A percentile compares a stretch with the other conserved stretches of the same genome.
These are phyloP conservation scores for Cutaneotrichosporon curvatum DNA, from an alignment of 1,284 basidiomycete species.

Conservation along the genomic window DNA sequence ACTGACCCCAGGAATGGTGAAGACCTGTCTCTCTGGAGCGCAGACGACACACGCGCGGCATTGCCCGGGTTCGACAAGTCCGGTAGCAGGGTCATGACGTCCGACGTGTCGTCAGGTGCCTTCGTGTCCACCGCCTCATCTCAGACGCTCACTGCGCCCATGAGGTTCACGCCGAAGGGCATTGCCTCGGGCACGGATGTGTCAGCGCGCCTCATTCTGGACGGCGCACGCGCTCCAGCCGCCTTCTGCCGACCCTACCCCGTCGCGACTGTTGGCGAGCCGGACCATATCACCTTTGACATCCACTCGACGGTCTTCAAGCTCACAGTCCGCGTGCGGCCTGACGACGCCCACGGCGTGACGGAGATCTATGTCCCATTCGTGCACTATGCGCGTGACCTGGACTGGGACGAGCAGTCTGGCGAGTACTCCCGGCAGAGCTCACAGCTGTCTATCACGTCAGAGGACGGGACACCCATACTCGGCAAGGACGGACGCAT, in stretches of 20 bases:
- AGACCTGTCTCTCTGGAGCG: slow-evolving; percentile 82
- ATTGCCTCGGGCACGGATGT: slow-evolving; percentile 30
- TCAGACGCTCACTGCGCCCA: slow-evolving; percentile 16
- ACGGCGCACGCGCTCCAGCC: slow-evolving; percentile 71
- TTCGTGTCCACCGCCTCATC: slow-evolving; percentile 19
- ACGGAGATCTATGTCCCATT: slow-evolving; percentile 84
- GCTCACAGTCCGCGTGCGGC: slow-evolving; percentile 56
- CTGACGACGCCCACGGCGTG: slow-evolving; percentile 48
- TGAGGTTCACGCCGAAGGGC: slow-evolving; percentile 30
- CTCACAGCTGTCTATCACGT: too few relatives aligned
- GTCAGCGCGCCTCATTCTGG: slow-evolving; percentile 62
- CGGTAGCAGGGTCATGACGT: too few relatives aligned
- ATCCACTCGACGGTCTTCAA: slow-evolving; percentile 63
- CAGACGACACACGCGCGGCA: slow-evolving; percentile 54
- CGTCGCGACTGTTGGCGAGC: slow-evolving; percentile 61
- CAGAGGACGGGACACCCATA: too few relatives aligned
- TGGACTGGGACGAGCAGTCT: not conserved
- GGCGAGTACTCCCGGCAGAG: not conserved
- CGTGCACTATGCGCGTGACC: slow-evolving; percentile 70
- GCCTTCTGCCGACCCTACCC: slow-evolving; percentile 82
- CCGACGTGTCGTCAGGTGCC: not conserved
- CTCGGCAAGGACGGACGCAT: not conserved
- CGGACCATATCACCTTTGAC: slow-evolving; percentile 65
- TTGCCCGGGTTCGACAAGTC: too few relatives aligned
- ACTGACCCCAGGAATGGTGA: slow-evolving; percentile 65